Base-by-base conservation (phyloP, 495 filamentous ascomycete genomes). In the Glarea lozoyensis region DNA sequence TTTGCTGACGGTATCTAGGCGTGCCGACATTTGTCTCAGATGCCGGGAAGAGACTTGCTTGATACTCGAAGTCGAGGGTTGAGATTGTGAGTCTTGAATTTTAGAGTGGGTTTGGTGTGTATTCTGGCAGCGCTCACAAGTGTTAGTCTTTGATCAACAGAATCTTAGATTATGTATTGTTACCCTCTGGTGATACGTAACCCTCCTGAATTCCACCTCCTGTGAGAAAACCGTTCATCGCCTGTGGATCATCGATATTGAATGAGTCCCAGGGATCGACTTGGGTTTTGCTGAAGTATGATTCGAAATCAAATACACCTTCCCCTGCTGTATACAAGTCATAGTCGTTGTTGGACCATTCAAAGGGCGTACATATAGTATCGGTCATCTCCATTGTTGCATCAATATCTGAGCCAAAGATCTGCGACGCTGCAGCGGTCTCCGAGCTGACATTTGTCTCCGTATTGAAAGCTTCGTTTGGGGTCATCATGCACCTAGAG, bases 311-410 rank as follows among this genome's bases (percentile, higher is more conserved):
- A 18, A 3, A 31, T 18, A 9, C 25, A 12, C 15, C 34, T 18
- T 31, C 24, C n/a, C 4, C 34, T 4, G 23, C 24, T 6, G 29
- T 7, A 19, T 38, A 46, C 10, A 39, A 10, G 24, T 46, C 43
- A 18, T 20, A 19, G 22, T 38, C 11, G 34, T 31, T 39, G 3
- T 31, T 19, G 22, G 43, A 38, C 43, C 34, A 39, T 12, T 45
- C 10, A 19, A 16, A 37, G 6, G 17, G 12, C 32, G 16, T 21
- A 40, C 15, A 12, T 40, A 12, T 9, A 12, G n/a, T n/a, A n/a
- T n/a, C n/a, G n/a, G n/a, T n/a, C n/a, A n/a, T n/a, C n/a, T 17
- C 23, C 27, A 42, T 11, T 5, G 33, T 15, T 17, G 4, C 23
- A 4, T 32, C 17, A 13, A 42, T 17, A 33, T 46, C 27, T 10